Conservation (phyloP, 2,329 filamentous ascomycete species). For the Escovopsis sp. region DNA sequence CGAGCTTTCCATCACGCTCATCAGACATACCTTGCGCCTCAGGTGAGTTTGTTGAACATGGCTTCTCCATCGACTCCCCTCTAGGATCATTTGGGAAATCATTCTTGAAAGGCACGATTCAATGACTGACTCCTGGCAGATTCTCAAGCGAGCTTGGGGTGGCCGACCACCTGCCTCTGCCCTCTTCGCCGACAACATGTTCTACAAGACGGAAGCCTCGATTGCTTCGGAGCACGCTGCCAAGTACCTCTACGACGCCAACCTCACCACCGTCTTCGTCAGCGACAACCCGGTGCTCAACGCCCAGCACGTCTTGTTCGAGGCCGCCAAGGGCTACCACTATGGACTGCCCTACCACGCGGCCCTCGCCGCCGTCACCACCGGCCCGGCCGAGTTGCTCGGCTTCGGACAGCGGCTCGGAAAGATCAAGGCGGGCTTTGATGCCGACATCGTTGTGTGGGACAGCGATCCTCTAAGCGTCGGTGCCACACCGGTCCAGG, state of each 20-base stretch:
- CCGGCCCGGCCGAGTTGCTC: conserved; percentile 41
- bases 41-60: conserved; percentile 23
- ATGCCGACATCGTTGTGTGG: conserved; percentile 48
- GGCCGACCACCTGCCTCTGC: conserved; percentile 39
- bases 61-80: neutral
- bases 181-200: conserved; percentile 60
- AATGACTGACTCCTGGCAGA: conserved; percentile 16
- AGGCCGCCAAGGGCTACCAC: conserved; percentile 44
- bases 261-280: conserved; percentile 53
- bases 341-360: conserved; percentile 48
- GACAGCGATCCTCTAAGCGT: conserved; percentile 47
- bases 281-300: conserved; percentile 57
- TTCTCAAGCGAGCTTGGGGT: conserved; percentile 42
- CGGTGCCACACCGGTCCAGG: conserved; percentile 43
- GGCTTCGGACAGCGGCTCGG: conserved; percentile 43
- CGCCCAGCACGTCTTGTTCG: conserved; percentile 54
- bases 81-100: too few species aligned
- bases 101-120: too few species aligned
- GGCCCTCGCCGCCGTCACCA: conserved; percentile 43
- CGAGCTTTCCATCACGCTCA: conserved; percentile 58
- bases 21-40: conserved; percentile 50
- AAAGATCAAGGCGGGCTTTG: conserved; percentile 46
- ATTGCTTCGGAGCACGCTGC: conserved; percentile 50
- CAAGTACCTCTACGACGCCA: conserved; percentile 49
- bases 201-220: conserved; percentile 55